Percentiles rank a stretch among this genome's conserved stretches.
phyloP scores from a whole-genome alignment of 2,329 filamentous ascomycete species.

The Aspergillus japonicus region DNA sequence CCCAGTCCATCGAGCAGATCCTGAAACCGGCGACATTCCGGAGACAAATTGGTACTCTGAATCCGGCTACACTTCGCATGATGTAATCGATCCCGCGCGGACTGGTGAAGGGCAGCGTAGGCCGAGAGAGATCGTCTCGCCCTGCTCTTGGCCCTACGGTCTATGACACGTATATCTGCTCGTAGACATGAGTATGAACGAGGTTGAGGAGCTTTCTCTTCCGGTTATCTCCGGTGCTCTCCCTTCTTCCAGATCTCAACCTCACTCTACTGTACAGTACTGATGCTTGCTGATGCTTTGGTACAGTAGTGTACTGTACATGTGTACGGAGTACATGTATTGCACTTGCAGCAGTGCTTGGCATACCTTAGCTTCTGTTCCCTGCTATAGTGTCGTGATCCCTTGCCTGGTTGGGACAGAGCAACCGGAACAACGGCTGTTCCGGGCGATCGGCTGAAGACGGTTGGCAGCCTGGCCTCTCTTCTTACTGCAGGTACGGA shows the following conservation, averaged over 20 bases:
- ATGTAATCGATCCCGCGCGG: conserved; percentile 2
- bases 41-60: background rate
- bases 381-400: background rate
- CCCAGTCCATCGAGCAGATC: background rate
- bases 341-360: background rate
- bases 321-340: too few species aligned
- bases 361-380: background rate
- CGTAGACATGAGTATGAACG: too few species aligned
- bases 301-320: too few species aligned
- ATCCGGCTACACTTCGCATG: conserved; percentile 1
- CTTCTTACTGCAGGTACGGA: conserved; percentile 5
- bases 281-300: too few species aligned
- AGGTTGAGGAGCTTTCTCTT: too few species aligned
- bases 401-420: conserved; percentile 1
- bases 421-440: background rate
- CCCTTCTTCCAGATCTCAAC: too few species aligned
- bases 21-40: background rate
- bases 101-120: background rate
- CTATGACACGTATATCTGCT: background rate
- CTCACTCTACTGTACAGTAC: too few species aligned
- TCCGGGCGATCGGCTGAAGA: background rate
- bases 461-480: background rate
- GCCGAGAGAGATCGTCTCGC: background rate
- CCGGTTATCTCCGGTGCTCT: background rate
- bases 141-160: background rate